These are phyloP conservation scores for Sporobolomyces phaffii DNA, from an alignment of 768 basidiomycete genomes.

Conservation along the genomic window DNA sequence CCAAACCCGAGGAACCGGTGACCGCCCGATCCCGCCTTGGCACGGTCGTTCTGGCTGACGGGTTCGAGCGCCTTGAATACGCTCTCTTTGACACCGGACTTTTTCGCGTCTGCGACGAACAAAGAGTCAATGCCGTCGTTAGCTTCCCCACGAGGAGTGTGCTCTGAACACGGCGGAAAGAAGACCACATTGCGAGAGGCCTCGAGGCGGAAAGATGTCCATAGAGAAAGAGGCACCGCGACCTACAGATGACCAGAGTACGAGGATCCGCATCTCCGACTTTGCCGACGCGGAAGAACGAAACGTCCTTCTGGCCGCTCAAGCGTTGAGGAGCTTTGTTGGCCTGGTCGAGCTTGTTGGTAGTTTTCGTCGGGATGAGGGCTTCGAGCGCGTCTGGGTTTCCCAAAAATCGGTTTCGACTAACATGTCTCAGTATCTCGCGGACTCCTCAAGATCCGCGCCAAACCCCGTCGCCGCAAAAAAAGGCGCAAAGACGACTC, in stretches of 20 bases:
- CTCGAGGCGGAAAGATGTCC: neutral
- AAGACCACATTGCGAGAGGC: neutral
- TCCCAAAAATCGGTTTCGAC: too few species aligned
- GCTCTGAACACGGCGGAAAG: too few species aligned
- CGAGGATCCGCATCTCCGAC: constrained; percentile 59
- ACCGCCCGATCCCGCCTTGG: constrained; percentile 65
- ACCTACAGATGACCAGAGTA: constrained; percentile 68
- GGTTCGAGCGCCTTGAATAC: constrained; percentile 97
- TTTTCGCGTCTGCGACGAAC: constrained; percentile 57
- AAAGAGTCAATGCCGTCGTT: too few species aligned
- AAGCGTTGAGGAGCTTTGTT: constrained; percentile 77
- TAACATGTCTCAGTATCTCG: too few species aligned
- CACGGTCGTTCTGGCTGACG: constrained; percentile 70
- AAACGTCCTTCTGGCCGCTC: constrained; percentile 82
- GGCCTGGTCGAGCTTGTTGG: constrained; percentile 54
- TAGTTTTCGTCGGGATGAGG: constrained; percentile 67
- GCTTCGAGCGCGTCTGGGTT: constrained; percentile 62
- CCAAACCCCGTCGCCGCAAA: neutral
- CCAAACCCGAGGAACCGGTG: constrained; percentile 55
- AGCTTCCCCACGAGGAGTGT: too few species aligned
- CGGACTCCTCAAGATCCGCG: constrained; percentile 53
- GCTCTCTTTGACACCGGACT: constrained; percentile 88
- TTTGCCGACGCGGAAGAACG: constrained; percentile 90
- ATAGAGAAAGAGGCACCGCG: neutral
- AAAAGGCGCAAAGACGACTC: neutral